phyloP scores from a whole-genome alignment of 1,284 basidiomycete genomes.

The Vanrija pseudolonga region DNA sequence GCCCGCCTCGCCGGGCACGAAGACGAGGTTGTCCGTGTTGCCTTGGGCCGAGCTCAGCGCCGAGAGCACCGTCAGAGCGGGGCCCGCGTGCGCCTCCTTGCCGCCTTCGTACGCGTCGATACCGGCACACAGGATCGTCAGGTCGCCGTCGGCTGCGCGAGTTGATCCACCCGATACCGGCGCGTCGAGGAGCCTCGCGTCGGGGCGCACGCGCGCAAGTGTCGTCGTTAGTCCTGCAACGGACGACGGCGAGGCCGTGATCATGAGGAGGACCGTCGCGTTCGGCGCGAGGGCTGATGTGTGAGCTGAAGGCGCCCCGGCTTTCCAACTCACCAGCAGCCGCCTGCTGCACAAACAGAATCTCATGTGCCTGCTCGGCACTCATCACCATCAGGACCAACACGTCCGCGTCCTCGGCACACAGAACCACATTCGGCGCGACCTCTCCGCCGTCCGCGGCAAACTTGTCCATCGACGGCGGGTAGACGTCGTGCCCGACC shows the following conservation, averaged over 20 bases:
- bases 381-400: constrained; percentile 26
- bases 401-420: constrained; percentile 15
- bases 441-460: constrained; percentile 10
- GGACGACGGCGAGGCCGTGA: constrained; percentile 28
- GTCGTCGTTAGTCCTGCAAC: constrained; percentile 11
- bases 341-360: constrained; percentile 18
- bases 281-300: constrained; percentile 11
- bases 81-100: background rate
- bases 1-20: constrained; percentile 19
- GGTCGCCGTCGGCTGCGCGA: constrained; percentile 33
- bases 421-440: constrained; percentile 7
- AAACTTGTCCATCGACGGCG: too few relatives aligned
- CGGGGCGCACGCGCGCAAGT: constrained; percentile 15
- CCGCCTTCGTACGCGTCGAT: constrained; percentile 6
- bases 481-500: constrained; percentile 21
- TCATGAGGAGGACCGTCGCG: constrained; percentile 31
- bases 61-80: constrained; percentile 20
- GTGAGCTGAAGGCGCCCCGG: background rate
- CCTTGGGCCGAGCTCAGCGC: constrained; percentile 18
- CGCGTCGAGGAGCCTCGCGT: constrained; percentile 31
- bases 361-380: constrained; percentile 18
- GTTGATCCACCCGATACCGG: constrained; percentile 37
- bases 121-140: constrained; percentile 34
- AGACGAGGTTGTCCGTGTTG: constrained; percentile 9
- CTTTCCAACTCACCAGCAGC: constrained; percentile 1